These are phyloP conservation scores for Epichloe bromicola DNA, from an alignment of 2,329 filamentous ascomycete species.

Conservation along the genomic window DNA sequence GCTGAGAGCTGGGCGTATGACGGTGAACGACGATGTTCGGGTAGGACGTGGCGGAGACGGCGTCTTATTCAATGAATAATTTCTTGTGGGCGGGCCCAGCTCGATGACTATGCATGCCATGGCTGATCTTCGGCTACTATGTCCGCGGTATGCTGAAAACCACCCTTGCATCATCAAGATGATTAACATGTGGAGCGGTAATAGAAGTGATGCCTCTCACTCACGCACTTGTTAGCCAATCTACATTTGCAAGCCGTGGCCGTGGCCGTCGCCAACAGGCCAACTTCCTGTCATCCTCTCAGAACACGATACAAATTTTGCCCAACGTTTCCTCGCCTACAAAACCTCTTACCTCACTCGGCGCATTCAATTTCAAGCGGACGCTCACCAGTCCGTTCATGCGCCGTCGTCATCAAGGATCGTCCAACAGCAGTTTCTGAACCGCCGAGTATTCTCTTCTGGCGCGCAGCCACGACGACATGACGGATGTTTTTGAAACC, in stretches of 20 bases:
- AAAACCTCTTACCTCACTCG: too few species aligned
- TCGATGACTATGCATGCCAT: background rate
- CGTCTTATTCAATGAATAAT: background rate
- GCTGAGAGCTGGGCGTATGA: background rate
- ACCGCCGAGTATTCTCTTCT: background rate
- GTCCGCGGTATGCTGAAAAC: too few species aligned
- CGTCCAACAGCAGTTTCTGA: background rate
- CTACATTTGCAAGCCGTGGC: background rate
- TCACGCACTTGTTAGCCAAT: background rate
- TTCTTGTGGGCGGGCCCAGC: conserved; percentile 1
- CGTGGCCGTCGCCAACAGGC: background rate
- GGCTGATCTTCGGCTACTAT: background rate
- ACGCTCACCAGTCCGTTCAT: background rate
- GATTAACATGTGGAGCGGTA: too few species aligned
- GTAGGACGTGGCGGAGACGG: background rate
- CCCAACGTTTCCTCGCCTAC: background rate
- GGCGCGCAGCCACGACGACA: conserved; percentile 20
- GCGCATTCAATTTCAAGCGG: background rate
- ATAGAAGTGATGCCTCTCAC: too few species aligned
- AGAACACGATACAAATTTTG: too few species aligned
- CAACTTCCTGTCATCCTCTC: too few species aligned
- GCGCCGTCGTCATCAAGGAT: background rate
- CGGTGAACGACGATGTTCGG: background rate
- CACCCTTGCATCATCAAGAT: too few species aligned
- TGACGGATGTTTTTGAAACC: conserved; percentile 95